phyloP scores from a whole-genome alignment of 2,329 filamentous ascomycete genomes.

The Cadophora luteo-olivacea region DNA sequence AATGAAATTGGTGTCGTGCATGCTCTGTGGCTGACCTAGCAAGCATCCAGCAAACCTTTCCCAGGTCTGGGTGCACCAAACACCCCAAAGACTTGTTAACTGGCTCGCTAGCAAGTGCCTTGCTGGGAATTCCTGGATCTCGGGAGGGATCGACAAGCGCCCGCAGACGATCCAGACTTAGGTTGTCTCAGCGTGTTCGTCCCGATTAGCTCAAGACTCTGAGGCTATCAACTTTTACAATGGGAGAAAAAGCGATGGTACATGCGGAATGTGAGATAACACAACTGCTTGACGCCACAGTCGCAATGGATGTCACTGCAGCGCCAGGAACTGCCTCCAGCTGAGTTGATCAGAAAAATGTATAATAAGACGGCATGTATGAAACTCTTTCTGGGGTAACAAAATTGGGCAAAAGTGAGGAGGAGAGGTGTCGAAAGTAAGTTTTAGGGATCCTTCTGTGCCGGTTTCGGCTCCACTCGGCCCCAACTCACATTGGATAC shows the following conservation, averaged over 20 bases:
- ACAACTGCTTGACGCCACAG: background rate
- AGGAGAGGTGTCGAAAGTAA: background rate
- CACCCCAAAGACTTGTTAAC: background rate
- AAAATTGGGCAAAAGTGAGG: background rate
- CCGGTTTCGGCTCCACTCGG: background rate
- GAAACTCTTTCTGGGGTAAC: background rate
- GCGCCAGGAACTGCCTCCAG: background rate
- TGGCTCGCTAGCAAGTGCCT: background rate
- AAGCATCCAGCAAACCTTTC: conserved; percentile 5
- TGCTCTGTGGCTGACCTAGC: conserved; percentile 2
- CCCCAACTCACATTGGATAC: background rate
- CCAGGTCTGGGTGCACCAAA: background rate
- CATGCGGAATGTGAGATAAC: background rate
- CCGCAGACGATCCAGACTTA: background rate
- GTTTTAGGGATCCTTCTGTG: background rate
- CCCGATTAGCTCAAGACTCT: background rate
- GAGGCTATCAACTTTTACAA: background rate
- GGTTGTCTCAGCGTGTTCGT: conserved; percentile 9
- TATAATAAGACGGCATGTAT: background rate
- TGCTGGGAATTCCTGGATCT: background rate
- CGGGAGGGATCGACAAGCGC: conserved; percentile 19
- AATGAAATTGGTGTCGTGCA: background rate
- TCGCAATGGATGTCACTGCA: background rate
- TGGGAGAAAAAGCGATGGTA: conserved; percentile 1
- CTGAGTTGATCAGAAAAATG: background rate